Evolutionary conservation across 148 eudicot genomes (phyloP).

Genomic region (Fallopia convolvulus): DNA sequence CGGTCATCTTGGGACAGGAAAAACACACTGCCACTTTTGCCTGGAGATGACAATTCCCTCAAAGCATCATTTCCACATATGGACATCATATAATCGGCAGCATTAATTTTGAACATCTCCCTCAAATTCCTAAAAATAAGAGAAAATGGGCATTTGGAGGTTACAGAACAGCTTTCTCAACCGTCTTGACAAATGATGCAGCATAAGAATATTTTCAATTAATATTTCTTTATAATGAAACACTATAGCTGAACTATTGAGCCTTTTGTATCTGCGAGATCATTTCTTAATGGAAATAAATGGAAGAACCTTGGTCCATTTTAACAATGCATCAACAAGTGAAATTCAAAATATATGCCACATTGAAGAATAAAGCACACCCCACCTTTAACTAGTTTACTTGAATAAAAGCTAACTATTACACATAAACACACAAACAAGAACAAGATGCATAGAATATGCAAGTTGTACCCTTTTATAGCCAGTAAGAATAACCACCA

Average conservation of each 20-base stretch:
- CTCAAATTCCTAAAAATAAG: conserved; percentile 54
- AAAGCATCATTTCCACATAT: conserved; percentile 96
- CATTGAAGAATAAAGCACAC: background rate
- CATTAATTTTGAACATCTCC: conserved; percentile 95
- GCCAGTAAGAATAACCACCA: conserved; percentile 19
- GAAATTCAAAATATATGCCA: background rate
- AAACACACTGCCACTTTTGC: conserved; percentile 96
- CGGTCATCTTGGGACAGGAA: conserved; percentile 97
- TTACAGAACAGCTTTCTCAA: background rate
- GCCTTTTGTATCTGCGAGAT: background rate
- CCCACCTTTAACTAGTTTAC: background rate
- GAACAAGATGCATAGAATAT: background rate
- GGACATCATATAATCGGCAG: conserved; percentile 99
- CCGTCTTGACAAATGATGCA: background rate
- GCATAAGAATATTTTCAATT: background rate
- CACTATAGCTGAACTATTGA: background rate
- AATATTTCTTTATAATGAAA: background rate
- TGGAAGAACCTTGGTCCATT: background rate
- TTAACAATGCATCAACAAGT: background rate
- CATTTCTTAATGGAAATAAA: background rate
- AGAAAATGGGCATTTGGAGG: background rate
- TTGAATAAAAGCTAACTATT: background rate
- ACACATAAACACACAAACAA: background rate
- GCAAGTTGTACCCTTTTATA: background rate
- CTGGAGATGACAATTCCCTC: conserved; percentile 95